Evolutionary conservation across 345 rosid genomes (phyloP).

Genomic region (Lagerstroemia speciosa): DNA sequence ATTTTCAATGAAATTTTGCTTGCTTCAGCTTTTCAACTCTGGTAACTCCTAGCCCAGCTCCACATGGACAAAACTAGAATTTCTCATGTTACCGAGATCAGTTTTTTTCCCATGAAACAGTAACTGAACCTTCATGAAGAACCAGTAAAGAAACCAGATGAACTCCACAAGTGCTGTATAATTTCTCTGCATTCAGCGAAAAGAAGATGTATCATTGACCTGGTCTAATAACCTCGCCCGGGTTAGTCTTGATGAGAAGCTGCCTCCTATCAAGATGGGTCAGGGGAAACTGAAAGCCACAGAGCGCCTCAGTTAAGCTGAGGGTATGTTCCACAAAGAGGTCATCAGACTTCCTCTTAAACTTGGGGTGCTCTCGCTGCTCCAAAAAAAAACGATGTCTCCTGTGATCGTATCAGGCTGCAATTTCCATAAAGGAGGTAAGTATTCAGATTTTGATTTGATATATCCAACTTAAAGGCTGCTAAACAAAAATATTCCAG

Average conservation of each 20-base stretch:
- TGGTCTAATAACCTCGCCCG: conserved; percentile 84
- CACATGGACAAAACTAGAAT: background rate
- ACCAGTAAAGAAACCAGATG: background rate
- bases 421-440: conserved; percentile 7
- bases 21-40: too few species aligned
- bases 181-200: too few species aligned
- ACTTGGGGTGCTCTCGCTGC: conserved; percentile 74
- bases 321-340: conserved; percentile 67
- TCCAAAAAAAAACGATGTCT: conserved; percentile 72
- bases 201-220: conserved; percentile 33
- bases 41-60: background rate
- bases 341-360: conserved; percentile 80
- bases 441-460: background rate
- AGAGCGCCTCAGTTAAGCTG: conserved; percentile 74
- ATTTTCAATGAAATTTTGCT: too few species aligned
- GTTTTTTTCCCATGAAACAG: background rate
- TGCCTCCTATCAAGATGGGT: conserved; percentile 79
- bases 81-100: background rate
- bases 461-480: background rate
- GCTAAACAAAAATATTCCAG: background rate
- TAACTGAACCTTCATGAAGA: background rate
- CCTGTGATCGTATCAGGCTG: conserved; percentile 95
- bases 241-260: conserved; percentile 77
- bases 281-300: conserved; percentile 74
- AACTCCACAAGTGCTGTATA: background rate